Conservation (phyloP, 2,329 filamentous ascomycete genomes). For the Coniochaeta ligniaria region DNA sequence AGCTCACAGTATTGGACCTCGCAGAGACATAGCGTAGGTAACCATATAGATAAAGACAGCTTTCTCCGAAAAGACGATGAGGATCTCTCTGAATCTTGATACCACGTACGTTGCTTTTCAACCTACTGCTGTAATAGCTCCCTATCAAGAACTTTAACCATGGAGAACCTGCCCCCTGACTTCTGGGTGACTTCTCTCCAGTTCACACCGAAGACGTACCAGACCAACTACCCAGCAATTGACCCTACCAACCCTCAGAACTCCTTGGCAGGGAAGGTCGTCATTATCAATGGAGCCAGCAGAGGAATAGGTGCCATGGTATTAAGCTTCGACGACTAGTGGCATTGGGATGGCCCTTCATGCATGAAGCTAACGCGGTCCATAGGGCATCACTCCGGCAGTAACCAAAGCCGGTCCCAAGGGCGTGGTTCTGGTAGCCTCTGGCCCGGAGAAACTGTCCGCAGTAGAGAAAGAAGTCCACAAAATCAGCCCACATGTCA, state of each 20-base stretch:
- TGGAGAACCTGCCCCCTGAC: conserved; percentile 14
- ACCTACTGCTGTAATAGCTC: background rate
- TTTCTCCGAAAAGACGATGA: background rate
- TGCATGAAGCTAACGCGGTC: background rate
- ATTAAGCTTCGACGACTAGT: background rate
- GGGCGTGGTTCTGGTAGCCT: conserved; percentile 25
- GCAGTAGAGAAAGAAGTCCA: background rate
- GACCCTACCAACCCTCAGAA: conserved; percentile 23
- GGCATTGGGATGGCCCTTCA: background rate
- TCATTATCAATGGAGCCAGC: conserved; percentile 32
- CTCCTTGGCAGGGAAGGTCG: conserved; percentile 25
- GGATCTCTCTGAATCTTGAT: background rate
- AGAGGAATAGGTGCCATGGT: conserved; percentile 25
- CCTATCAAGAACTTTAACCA: background rate
- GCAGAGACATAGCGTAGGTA: background rate
- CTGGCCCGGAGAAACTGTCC: conserved; percentile 8
- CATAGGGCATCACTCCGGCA: conserved; percentile 19
- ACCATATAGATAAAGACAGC: background rate
- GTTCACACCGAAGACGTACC: conserved; percentile 27
- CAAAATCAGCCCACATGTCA: conserved; percentile 2
- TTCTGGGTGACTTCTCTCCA: conserved; percentile 13
- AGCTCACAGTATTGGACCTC: background rate
- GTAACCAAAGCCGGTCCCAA: conserved; percentile 26
- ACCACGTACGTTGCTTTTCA: background rate
- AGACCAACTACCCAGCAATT: conserved; percentile 29